These are phyloP conservation scores for Galerina marginata DNA, from an alignment of 768 basidiomycete genomes.

Conservation along the genomic window DNA sequence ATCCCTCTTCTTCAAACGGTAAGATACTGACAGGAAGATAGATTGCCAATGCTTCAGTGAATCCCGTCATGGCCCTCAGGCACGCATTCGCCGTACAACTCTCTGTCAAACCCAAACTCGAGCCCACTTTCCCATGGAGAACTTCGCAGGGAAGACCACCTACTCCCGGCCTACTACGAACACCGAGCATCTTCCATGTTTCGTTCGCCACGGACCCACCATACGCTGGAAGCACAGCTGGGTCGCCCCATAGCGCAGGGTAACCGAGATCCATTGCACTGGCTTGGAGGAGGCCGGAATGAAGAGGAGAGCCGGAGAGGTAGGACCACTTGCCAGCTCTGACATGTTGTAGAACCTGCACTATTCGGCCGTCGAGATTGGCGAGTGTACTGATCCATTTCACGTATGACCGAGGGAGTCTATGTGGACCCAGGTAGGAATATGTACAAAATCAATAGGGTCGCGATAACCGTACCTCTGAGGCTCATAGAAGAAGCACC, in stretches of 20 bases:
- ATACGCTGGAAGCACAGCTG: slow-evolving; percentile 59
- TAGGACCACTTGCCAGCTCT: slow-evolving; percentile 69
- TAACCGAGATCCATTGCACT: slow-evolving; percentile 63
- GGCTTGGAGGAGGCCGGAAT: slow-evolving; percentile 46
- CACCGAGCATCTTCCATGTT: slow-evolving; percentile 61
- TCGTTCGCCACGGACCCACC: slow-evolving; percentile 59
- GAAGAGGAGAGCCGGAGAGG: slow-evolving; percentile 40
- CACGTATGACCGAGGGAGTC: slow-evolving; percentile 69
- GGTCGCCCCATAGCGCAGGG: slow-evolving; percentile 69
- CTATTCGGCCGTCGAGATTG: slow-evolving; percentile 64
- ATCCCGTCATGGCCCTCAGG: slow-evolving; percentile 60
- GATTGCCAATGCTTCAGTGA: slow-evolving; percentile 65
- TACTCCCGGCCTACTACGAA: slow-evolving; percentile 54
- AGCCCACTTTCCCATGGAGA: slow-evolving; percentile 64
- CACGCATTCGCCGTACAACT: slow-evolving; percentile 67
- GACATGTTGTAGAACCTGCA: slow-evolving; percentile 57
- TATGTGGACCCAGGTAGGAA: slow-evolving; percentile 26
- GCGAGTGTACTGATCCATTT: slow-evolving; percentile 82
- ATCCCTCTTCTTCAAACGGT: neutral
- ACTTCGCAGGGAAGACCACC: slow-evolving; percentile 82
- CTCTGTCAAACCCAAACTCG: slow-evolving; percentile 48
- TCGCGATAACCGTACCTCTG: slow-evolving; percentile 49
- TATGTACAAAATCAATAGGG: neutral
- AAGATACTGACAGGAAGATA: slow-evolving; percentile 69
- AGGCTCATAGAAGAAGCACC: slow-evolving; percentile 86